Percentiles rank a stretch among this genome's conserved stretches.
Evolutionary conservation across 345 rosid genomes (phyloP).

Genomic region (Ailanthus altissimus): DNA sequence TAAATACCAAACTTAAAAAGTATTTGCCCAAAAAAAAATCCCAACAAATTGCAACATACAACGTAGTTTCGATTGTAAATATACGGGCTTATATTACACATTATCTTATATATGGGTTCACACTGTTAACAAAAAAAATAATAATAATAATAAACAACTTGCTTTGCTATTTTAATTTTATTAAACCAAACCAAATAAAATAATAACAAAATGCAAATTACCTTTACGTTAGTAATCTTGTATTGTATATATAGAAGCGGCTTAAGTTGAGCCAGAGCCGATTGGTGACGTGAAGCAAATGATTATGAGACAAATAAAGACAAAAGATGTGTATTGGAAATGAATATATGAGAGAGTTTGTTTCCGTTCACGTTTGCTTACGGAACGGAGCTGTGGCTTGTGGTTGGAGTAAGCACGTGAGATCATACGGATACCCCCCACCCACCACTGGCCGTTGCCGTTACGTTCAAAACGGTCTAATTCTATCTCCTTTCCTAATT

Average conservation of each 20-base stretch:
- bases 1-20: no score
- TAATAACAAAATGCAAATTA: no score
- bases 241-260: background rate
- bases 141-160: no score
- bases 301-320: background rate
- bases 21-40: no score
- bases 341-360: background rate
- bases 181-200: no score
- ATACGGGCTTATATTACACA: no score
- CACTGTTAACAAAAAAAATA: no score
- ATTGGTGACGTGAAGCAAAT: conserved; percentile 27
- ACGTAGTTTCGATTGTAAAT: no score
- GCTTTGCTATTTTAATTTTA: no score
- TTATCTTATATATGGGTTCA: no score
- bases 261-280: conserved; percentile 3
- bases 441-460: background rate
- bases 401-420: background rate
- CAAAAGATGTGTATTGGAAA: background rate
- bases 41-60: no score
- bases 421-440: background rate
- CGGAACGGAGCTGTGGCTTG: background rate
- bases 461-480: conserved; percentile 19
- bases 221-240: no score
- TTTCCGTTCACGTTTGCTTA: conserved; percentile 12
- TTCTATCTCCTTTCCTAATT: background rate